Conservation (phyloP, 768 basidiomycete genomes). For the Rhizopogon rudus region DNA sequence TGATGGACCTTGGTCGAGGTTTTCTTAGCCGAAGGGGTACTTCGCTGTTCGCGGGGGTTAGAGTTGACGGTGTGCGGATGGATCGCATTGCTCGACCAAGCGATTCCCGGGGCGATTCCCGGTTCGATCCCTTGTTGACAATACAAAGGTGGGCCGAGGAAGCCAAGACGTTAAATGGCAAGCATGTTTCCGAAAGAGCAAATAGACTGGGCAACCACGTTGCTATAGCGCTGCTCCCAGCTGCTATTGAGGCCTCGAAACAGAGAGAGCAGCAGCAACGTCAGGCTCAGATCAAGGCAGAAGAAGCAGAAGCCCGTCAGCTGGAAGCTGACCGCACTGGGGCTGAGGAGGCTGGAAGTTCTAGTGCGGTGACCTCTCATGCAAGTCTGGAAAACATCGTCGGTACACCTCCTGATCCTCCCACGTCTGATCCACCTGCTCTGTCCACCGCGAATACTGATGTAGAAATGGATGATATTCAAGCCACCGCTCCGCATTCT, state of each 20-base stretch:
- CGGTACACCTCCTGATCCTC: slow-evolving; percentile 4
- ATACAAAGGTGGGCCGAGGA: slow-evolving; percentile 89
- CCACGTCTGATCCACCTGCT: slow-evolving; percentile 3
- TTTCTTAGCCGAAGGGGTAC: slow-evolving; percentile 46
- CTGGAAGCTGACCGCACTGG: slow-evolving; percentile 28
- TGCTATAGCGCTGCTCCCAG: slow-evolving; percentile 69
- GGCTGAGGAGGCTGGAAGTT: slow-evolving; percentile 27
- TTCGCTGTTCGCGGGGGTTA: slow-evolving; percentile 44
- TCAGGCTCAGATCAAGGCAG: slow-evolving; percentile 51
- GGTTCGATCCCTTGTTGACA: slow-evolving; percentile 74
- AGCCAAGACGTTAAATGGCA: slow-evolving; percentile 73
- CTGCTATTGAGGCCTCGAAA: slow-evolving; percentile 63
- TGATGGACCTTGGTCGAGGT: slow-evolving; percentile 56
- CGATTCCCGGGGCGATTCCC: slow-evolving; percentile 38
- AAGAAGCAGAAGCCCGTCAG: slow-evolving; percentile 39
- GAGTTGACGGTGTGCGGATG: slow-evolving; percentile 37
- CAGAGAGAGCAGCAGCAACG: slow-evolving; percentile 32
- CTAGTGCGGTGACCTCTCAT: neutral
- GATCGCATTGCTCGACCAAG: slow-evolving; percentile 46
- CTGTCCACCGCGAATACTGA: slow-evolving; percentile 27
- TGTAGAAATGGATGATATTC: slow-evolving; percentile 46
- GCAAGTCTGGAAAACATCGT: neutral
- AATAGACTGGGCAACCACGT: slow-evolving; percentile 69
- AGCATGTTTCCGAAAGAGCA: slow-evolving; percentile 63
- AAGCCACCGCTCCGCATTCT: slow-evolving; percentile 14